Conservation (phyloP, 2,329 filamentous ascomycete species). For the Colletotrichum sp. region DNA sequence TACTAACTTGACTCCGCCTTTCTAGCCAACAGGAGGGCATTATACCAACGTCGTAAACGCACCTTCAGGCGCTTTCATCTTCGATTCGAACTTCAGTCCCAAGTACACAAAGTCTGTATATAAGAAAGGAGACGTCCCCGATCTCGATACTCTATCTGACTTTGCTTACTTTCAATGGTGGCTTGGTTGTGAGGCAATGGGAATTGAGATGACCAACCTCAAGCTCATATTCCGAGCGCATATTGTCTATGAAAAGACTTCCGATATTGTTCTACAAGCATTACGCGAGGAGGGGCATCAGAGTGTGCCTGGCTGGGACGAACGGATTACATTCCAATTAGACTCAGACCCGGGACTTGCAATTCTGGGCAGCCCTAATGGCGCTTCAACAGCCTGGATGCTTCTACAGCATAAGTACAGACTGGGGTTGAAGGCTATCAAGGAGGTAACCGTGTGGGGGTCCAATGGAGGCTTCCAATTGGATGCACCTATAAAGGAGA, state of each 20-base stretch:
- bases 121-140: not conserved
- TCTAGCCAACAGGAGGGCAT: not conserved
- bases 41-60: not conserved
- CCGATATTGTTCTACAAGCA: not conserved
- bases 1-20: not conserved
- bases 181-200: not conserved
- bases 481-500: not conserved
- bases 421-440: not conserved
- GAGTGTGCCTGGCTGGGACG: not conserved
- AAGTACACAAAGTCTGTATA: not conserved
- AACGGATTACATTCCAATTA: not conserved
- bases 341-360: not conserved
- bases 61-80: not conserved
- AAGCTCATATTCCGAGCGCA: not conserved
- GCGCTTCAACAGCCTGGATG: not conserved
- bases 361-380: not conserved
- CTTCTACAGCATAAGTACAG: not conserved
- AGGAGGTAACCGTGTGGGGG: not conserved
- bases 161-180: not conserved
- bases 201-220: not conserved
- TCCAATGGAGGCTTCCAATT: not conserved
- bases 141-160: not conserved
- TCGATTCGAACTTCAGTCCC: not conserved
- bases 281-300: not conserved
- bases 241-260: not conserved